phyloP scores from a whole-genome alignment of 75 land plant species.

The Pinus taeda region DNA sequence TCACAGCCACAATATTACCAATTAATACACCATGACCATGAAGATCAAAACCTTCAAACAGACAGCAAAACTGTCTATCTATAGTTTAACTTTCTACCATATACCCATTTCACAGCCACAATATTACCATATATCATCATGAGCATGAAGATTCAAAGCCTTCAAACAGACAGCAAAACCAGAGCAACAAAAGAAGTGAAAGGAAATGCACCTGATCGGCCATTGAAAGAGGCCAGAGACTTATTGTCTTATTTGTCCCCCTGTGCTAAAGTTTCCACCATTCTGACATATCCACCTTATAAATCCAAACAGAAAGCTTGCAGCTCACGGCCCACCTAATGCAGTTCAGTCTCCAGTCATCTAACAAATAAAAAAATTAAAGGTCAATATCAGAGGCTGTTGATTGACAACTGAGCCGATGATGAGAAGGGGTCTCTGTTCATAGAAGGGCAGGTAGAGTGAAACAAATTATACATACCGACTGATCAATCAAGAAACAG shows the following conservation, averaged over 20 bases:
- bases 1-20: too few species aligned
- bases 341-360: too few species aligned
- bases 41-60: too few species aligned
- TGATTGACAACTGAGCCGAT: background rate
- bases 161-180: background rate
- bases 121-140: too few species aligned
- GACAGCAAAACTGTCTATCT: too few species aligned
- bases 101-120: too few species aligned
- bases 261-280: background rate
- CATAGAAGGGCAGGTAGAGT: background rate
- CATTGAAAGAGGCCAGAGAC: constrained; percentile 1
- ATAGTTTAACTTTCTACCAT: too few species aligned
- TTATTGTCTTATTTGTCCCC: background rate
- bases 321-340: background rate
- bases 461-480: background rate
- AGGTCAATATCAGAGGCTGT: background rate
- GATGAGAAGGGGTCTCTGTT: background rate
- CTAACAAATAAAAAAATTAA: too few species aligned
- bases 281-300: background rate
- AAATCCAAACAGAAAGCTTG: background rate
- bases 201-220: background rate
- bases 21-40: too few species aligned
- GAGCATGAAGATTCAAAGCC: too few species aligned
- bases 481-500: background rate
- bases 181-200: background rate